A percentile compares a stretch with the other conserved stretches of the same genome.
phyloP scores from a whole-genome alignment of 2,329 filamentous ascomycete species.

The Emmonsiellopsis sp. region DNA sequence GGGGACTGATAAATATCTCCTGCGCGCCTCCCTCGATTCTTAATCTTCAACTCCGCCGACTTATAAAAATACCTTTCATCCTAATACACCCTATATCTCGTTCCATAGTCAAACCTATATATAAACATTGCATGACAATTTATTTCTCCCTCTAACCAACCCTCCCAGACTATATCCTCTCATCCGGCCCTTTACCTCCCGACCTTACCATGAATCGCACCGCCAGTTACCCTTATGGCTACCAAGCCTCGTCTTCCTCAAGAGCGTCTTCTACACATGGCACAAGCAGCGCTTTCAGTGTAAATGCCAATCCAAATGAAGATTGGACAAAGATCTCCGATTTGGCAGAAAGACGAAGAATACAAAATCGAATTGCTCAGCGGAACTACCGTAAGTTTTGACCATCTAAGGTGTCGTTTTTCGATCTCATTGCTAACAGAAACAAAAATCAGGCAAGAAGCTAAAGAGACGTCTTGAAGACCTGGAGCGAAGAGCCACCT shows the following conservation, averaged over 20 bases:
- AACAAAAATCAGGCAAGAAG: slow-evolving; percentile 48
- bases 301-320: slow-evolving; percentile 88
- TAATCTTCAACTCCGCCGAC: neutral
- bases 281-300: slow-evolving; percentile 90
- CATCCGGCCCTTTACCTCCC: slow-evolving; percentile 1
- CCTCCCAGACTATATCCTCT: neutral
- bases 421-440: neutral
- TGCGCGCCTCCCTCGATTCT: neutral
- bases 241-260: slow-evolving; percentile 25
- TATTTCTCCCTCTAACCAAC: neutral
- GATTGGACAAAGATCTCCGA: slow-evolving; percentile 99
- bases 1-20: neutral
- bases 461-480: slow-evolving; percentile 59
- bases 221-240: slow-evolving; percentile 17
- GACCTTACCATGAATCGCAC: slow-evolving; percentile 22
- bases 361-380: slow-evolving; percentile 96
- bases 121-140: neutral
- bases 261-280: slow-evolving; percentile 64
- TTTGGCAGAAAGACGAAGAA: slow-evolving; percentile 82
- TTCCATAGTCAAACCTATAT: neutral
- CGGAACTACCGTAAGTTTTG: slow-evolving; percentile 78
- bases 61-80: neutral
- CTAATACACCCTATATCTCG: neutral
- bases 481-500: slow-evolving; percentile 52
- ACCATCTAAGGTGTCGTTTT: too few relatives aligned